Evolutionary conservation across 768 basidiomycete genomes (phyloP).

Genomic region (Tulasnella sp.): DNA sequence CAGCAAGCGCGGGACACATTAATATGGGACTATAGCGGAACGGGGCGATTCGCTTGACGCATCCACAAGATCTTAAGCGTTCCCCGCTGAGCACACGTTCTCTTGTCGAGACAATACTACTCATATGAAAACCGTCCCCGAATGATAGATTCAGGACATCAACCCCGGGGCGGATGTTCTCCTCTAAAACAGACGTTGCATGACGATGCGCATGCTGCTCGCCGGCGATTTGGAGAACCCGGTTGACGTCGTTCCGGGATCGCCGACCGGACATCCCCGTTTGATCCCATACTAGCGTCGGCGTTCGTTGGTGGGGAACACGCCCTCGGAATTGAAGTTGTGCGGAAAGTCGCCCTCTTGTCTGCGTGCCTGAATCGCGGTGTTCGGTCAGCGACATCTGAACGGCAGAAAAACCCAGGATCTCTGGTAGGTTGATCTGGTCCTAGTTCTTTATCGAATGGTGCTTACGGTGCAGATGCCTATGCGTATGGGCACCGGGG

Average conservation of each 20-base stretch:
- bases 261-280: background rate
- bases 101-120: background rate
- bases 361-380: too few relatives aligned
- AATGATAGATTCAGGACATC: background rate
- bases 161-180: background rate
- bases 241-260: background rate
- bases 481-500: too few relatives aligned
- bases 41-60: background rate
- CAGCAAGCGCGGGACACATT: background rate
- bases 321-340: background rate
- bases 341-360: background rate
- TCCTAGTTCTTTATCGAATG: too few relatives aligned
- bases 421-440: too few relatives aligned
- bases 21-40: background rate
- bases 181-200: background rate
- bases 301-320: background rate
- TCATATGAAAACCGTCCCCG: background rate
- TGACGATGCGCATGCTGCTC: background rate
- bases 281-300: background rate
- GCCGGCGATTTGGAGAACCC: background rate
- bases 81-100: background rate
- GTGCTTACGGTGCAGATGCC: too few relatives aligned
- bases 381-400: too few relatives aligned
- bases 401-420: too few relatives aligned
- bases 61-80: background rate